These are phyloP conservation scores for Stenocarpella maydis DNA, from an alignment of 2,329 filamentous ascomycete species.

Conservation along the genomic window DNA sequence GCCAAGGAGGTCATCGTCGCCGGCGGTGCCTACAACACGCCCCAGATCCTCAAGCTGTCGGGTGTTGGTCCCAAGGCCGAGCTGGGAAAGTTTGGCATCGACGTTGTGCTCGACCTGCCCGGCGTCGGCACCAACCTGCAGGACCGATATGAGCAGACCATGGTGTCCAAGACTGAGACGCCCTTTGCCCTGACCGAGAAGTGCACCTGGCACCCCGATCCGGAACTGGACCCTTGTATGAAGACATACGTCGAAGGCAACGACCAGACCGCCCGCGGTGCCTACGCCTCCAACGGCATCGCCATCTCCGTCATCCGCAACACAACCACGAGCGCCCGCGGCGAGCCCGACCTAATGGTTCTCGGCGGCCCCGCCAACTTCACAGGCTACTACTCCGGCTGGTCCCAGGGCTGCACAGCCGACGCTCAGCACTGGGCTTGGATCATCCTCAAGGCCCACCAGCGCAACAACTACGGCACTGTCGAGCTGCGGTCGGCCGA, in stretches of 20 bases:
- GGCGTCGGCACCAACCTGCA: conserved; percentile 38
- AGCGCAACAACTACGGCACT: conserved; percentile 39
- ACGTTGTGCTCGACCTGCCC: conserved; percentile 36
- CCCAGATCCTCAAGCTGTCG: conserved; percentile 28
- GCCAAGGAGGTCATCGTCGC: conserved; percentile 28
- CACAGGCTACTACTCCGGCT: conserved; percentile 35
- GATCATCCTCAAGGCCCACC: conserved; percentile 39
- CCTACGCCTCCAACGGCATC: conserved; percentile 38
- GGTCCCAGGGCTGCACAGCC: conserved; percentile 36
- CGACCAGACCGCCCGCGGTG: conserved; percentile 39
- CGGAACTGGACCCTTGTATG: conserved; percentile 36
- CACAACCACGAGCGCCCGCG: conserved; percentile 43
- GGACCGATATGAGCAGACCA: conserved; percentile 37
- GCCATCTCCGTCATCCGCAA: conserved; percentile 37
- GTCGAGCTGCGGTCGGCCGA: conserved; percentile 37
- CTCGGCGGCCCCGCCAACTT: conserved; percentile 41
- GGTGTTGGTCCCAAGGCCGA: conserved; percentile 23
- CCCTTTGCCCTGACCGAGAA: conserved; percentile 28
- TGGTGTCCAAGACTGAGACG: conserved; percentile 36
- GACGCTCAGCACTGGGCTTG: conserved; percentile 36
- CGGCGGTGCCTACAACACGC: conserved; percentile 24
- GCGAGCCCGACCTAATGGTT: conserved; percentile 56
- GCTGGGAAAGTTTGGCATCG: conserved; percentile 30
- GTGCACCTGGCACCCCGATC: conserved; percentile 38
- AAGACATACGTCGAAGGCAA: conserved; percentile 35